These are phyloP conservation scores for Aspergillus phoenicis DNA, from an alignment of 2,329 filamentous ascomycete species.

Conservation along the genomic window DNA sequence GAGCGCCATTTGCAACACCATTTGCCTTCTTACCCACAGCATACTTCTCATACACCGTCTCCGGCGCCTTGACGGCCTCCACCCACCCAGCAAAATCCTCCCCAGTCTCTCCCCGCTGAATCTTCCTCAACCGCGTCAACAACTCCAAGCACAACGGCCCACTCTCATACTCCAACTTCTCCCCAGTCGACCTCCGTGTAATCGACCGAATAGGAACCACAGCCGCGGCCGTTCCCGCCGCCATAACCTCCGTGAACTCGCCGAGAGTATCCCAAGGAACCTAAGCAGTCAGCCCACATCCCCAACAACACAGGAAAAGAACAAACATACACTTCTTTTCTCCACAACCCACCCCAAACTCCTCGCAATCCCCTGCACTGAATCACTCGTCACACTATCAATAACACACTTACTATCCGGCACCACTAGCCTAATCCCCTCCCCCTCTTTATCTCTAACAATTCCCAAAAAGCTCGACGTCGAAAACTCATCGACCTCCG, in stretches of 20 bases:
- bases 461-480: constrained; percentile 7
- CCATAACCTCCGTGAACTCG: constrained; percentile 5
- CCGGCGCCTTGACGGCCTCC: background rate
- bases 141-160: constrained; percentile 1
- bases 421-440: background rate
- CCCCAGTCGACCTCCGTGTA: background rate
- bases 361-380: background rate
- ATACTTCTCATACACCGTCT: constrained; percentile 5
- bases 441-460: background rate
- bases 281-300: background rate
- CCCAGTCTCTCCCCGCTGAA: background rate
- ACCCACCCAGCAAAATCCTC: background rate
- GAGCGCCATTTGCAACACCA: background rate
- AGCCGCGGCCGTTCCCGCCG: constrained; percentile 1
- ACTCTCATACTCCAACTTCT: background rate
- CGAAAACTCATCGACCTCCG: constrained; percentile 9
- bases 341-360: constrained; percentile 6
- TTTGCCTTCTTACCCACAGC: background rate
- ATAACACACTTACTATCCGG: constrained; percentile 8
- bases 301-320: background rate
- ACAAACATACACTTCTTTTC: background rate
- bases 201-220: constrained; percentile 8
- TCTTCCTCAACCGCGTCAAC: background rate
- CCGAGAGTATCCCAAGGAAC: background rate
- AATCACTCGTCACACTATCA: constrained; percentile 10